Evolutionary conservation across 1,284 basidiomycete species (phyloP).

Genomic region (Boletus semigastroideus): DNA sequence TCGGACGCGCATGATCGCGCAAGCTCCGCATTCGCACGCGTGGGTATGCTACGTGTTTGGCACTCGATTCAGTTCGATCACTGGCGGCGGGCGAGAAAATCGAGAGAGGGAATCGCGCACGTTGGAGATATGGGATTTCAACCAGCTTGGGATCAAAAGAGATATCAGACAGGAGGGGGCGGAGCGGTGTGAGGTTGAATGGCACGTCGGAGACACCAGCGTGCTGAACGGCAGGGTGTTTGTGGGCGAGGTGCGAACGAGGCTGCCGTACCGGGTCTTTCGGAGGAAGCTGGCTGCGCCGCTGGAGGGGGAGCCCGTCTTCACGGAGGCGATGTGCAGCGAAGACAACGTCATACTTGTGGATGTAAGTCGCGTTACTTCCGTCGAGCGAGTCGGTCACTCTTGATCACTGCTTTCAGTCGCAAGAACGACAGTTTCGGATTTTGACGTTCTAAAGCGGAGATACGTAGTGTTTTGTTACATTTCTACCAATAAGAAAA

Average conservation of each 20-base stretch:
- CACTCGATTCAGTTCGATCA: slow-evolving; percentile 40
- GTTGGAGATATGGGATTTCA: slow-evolving; percentile 52
- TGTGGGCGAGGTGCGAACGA: slow-evolving; percentile 40
- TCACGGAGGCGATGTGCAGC: slow-evolving; percentile 46
- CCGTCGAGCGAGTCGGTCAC: not conserved
- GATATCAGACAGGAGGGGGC: slow-evolving; percentile 13
- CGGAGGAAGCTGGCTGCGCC: slow-evolving; percentile 18
- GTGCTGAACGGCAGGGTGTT: slow-evolving; percentile 34
- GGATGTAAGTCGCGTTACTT: slow-evolving; percentile 36
- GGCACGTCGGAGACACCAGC: slow-evolving; percentile 25
- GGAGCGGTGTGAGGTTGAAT: slow-evolving; percentile 16
- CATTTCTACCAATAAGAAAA: not conserved
- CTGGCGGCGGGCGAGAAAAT: slow-evolving; percentile 5
- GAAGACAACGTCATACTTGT: slow-evolving; percentile 56
- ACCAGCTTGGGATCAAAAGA: slow-evolving; percentile 42
- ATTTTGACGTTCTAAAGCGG: slow-evolving; percentile 26
- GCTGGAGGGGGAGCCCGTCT: slow-evolving; percentile 12
- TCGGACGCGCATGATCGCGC: slow-evolving; percentile 43
- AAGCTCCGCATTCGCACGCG: slow-evolving; percentile 35
- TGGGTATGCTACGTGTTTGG: slow-evolving; percentile 66
- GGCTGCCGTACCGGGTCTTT: slow-evolving; percentile 43
- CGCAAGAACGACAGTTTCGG: slow-evolving; percentile 26
- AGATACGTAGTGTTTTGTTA: not conserved
- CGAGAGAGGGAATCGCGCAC: slow-evolving; percentile 7
- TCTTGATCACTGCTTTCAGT: slow-evolving; percentile 11